phyloP scores from a whole-genome alignment of 192 early-diverging fungal genomes.

The Gorgonomyces haynaldii region DNA sequence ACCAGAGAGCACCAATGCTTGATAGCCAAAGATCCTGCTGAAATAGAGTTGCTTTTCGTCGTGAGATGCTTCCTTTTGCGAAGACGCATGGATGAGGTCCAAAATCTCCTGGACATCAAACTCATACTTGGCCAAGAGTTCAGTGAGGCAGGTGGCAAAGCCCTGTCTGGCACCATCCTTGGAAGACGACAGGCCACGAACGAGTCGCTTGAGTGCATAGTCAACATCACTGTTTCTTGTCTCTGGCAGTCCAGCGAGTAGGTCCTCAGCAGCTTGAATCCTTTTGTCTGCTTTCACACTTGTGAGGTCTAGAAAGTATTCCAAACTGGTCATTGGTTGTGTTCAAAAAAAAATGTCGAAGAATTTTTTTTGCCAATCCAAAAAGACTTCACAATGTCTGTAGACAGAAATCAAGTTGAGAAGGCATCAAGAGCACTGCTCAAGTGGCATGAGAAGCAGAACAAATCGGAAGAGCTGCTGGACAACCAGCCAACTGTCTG shows the following conservation, averaged over 20 bases:
- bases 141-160: slow-evolving; percentile 85
- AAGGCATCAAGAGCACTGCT: slow-evolving; percentile 49
- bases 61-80: slow-evolving; percentile 48
- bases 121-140: slow-evolving; percentile 31
- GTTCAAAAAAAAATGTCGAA: slow-evolving; percentile 1
- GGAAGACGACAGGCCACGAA: slow-evolving; percentile 75
- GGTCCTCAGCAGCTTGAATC: slow-evolving; percentile 18
- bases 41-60: slow-evolving; percentile 84
- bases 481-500: slow-evolving; percentile 42
- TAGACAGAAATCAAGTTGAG: slow-evolving; percentile 25
- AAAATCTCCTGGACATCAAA: slow-evolving; percentile 26
- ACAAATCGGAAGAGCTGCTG: slow-evolving; percentile 35
- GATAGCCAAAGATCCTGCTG: slow-evolving; percentile 81
- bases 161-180: slow-evolving; percentile 88
- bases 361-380: neutral
- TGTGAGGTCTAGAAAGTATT: slow-evolving; percentile 70
- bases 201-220: slow-evolving; percentile 77
- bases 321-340: slow-evolving; percentile 36
- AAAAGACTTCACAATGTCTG: neutral
- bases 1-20: slow-evolving; percentile 70
- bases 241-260: slow-evolving; percentile 49
- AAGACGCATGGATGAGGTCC: slow-evolving; percentile 56
- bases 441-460: slow-evolving; percentile 26
- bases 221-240: slow-evolving; percentile 70
- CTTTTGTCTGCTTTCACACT: slow-evolving; percentile 47